Evolutionary conservation across 345 rosid genomes (phyloP).

Genomic region (Turritis glabra): DNA sequence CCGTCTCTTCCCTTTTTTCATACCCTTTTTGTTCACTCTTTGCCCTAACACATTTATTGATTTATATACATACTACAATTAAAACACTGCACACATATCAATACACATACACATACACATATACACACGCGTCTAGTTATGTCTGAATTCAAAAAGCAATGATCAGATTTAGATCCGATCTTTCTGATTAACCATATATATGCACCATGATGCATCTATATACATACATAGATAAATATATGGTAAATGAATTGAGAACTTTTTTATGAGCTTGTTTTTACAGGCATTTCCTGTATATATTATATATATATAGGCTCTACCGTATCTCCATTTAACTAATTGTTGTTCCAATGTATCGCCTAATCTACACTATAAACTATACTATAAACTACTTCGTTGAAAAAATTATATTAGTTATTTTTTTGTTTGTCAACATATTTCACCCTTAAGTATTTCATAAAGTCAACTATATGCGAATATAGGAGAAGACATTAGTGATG

Average conservation of each 20-base stretch:
- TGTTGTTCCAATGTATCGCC: slow-evolving; percentile 4
- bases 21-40: slow-evolving; percentile 35
- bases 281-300: too few relatives aligned
- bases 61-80: not conserved
- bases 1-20: slow-evolving; percentile 30
- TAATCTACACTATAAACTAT: not conserved
- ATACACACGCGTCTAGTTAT: slow-evolving; percentile 23
- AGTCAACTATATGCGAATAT: slow-evolving; percentile 23
- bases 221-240: not conserved
- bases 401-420: not conserved
- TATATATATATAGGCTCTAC: too few relatives aligned
- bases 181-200: slow-evolving; percentile 10
- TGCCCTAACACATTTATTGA: slow-evolving; percentile 35
- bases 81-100: slow-evolving; percentile 28
- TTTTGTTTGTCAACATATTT: not conserved
- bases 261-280: too few relatives aligned
- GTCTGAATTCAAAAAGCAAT: slow-evolving; percentile 28
- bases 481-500: slow-evolving; percentile 8
- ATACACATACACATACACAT: not conserved
- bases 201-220: not conserved
- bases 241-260: not conserved
- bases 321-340: not conserved
- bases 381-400: not conserved
- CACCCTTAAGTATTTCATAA: not conserved
- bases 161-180: slow-evolving; percentile 29